Evolutionary conservation across 805 yeast genomes (phyloP), one percentile per base, ranked within the genome.

Genomic region (Yarrowia phangngaensis): DNA sequence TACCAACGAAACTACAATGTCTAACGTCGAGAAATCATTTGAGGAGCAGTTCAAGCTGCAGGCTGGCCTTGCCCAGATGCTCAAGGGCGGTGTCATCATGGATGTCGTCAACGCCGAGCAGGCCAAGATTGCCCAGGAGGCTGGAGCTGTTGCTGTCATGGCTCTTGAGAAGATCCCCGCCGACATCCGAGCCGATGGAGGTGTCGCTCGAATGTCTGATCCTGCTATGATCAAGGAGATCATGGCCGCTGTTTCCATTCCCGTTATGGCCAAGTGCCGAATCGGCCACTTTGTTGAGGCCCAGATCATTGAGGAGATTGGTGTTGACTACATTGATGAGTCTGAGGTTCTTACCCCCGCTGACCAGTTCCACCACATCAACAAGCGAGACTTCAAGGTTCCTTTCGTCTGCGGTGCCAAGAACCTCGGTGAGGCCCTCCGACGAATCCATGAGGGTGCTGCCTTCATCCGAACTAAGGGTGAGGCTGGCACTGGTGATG

Each of bases 111-210:
- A 72, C 52, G 80, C 81, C 26, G 92, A 84, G 59, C 92, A 84
- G 67, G 94, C 94, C 16, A 64, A 70, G 33, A 76, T 84, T 46
- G 94, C 94, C 17, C 90, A 84, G 64, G 71, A 68, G 49, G 90
- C 94, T 3, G 94, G 94, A 53, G 94, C 94, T 11, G 82, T 85
- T 67, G 90, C 94, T 11, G 94, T 84, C 16, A 84, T 84, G 94
- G 94, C 94, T 4, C 71, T 84, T 55, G 94, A 84, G 67, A 70
- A 82, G 57, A 85, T 84, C 51, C 94, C 94, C 8, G 87, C 92
- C 6, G 92, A 84, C 62, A 84, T 84, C 76, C 75, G 92, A 60
- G 80, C 76, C 54, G 76, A 82, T 47, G 90, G 90, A 43, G 82
- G 83, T 51, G 92, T 84, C 41, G 84, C 90, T 52, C 75, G 94